Percentiles rank a stretch among this genome's conserved stretches.
These are phyloP conservation scores for Lichtheimia ornata DNA, from an alignment of 371 early-diverging fungal genomes.

Conservation along the genomic window DNA sequence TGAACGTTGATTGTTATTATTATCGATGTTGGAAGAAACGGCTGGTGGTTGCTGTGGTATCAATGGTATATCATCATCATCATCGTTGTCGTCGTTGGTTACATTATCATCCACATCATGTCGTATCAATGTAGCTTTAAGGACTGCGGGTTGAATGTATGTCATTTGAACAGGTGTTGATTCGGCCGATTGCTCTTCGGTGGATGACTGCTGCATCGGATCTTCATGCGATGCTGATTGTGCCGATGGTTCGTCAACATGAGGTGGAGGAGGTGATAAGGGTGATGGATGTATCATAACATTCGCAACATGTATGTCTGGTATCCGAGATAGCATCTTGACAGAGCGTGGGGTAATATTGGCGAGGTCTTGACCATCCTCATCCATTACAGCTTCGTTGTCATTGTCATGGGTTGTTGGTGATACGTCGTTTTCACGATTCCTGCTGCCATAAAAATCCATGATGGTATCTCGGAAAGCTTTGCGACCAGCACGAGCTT, in stretches of 20 bases:
- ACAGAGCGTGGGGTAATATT: slow-evolving; percentile 28
- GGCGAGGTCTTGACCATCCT: slow-evolving; percentile 13
- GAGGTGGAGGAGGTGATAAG: background rate
- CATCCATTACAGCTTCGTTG: background rate
- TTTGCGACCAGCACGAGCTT: slow-evolving; percentile 11
- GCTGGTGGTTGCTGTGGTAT: background rate
- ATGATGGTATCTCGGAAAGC: slow-evolving; percentile 40
- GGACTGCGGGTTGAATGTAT: slow-evolving; percentile 34
- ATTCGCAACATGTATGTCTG: slow-evolving; percentile 6
- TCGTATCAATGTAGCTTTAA: slow-evolving; percentile 24
- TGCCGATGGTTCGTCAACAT: background rate
- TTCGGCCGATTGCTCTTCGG: no score
- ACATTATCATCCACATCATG: background rate
- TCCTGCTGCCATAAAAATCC: slow-evolving; percentile 39
- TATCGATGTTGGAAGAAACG: background rate
- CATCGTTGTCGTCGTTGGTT: slow-evolving; percentile 6
- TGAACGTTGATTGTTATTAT: background rate
- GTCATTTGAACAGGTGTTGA: slow-evolving; percentile 37
- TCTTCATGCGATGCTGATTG: slow-evolving; percentile 10
- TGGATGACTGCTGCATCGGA: no score
- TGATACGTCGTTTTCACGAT: slow-evolving; percentile 15
- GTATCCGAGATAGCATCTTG: slow-evolving; percentile 28
- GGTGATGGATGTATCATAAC: background rate
- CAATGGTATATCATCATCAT: slow-evolving; percentile 7
- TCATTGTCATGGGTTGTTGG: background rate